Conservation (phyloP, 2,329 filamentous ascomycete genomes). For the Pestalotiopsis sp. region DNA sequence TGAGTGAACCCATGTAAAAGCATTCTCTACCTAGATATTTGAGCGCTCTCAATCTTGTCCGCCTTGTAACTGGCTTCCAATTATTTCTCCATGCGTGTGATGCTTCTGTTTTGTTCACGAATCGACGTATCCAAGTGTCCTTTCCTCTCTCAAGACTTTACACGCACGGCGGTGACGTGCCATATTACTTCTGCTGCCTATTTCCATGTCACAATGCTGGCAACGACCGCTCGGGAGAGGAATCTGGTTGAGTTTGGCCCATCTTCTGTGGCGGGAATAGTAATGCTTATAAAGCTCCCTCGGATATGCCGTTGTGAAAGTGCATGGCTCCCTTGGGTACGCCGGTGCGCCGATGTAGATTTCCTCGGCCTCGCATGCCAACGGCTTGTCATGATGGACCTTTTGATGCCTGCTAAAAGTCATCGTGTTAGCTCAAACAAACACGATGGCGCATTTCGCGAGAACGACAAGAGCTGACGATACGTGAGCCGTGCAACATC, state of each 20-base stretch:
- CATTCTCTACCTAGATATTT: no score
- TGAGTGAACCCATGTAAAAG: no score
- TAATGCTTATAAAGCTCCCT: background rate
- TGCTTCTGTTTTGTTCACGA: no score
- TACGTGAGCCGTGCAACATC: background rate
- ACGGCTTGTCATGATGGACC: background rate
- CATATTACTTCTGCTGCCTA: background rate
- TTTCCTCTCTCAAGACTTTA: no score
- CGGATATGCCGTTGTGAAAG: background rate
- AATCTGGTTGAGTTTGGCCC: background rate
- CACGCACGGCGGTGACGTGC: no score
- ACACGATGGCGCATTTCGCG: background rate
- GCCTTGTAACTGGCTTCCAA: no score
- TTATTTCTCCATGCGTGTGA: no score
- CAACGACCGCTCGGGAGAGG: background rate
- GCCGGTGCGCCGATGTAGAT: background rate
- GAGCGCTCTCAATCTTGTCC: no score
- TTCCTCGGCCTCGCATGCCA: background rate
- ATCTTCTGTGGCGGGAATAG: background rate
- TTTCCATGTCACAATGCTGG: background rate
- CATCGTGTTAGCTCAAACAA: background rate
- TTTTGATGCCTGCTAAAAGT: background rate
- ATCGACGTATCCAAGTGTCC: no score
- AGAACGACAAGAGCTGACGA: background rate
- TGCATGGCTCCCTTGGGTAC: background rate